Evolutionary conservation across 2,329 filamentous ascomycete species (phyloP).

Genomic region (Neurospora crassa): DNA sequence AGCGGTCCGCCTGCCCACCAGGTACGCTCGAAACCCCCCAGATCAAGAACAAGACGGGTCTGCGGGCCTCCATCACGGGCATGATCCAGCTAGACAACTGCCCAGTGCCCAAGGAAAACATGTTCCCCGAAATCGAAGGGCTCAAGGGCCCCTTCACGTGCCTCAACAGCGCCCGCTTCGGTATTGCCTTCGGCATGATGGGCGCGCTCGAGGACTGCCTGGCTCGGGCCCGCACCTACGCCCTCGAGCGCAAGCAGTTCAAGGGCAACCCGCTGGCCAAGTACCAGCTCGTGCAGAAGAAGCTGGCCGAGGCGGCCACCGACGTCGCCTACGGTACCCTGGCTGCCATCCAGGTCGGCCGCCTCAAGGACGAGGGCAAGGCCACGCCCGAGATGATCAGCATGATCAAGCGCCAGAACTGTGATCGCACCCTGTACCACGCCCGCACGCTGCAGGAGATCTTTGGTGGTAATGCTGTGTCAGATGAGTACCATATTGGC

Average conservation of each 20-base stretch:
- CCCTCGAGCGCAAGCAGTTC: conserved; percentile 92
- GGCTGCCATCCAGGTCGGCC: conserved; percentile 80
- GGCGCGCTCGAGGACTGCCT: conserved; percentile 92
- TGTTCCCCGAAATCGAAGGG: conserved; percentile 87
- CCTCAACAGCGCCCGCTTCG: conserved; percentile 85
- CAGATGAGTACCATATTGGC: conserved; percentile 92
- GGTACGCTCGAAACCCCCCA: conserved; percentile 86
- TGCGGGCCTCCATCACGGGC: conserved; percentile 87
- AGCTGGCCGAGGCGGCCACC: conserved; percentile 83
- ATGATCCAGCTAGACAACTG: conserved; percentile 96
- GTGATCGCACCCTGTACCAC: conserved; percentile 75
- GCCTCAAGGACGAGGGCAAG: conserved; percentile 86
- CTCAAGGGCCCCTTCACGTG: conserved; percentile 85
- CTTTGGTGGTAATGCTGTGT: conserved; percentile 96
- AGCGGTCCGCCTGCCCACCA: conserved; percentile 73
- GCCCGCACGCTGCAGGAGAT: conserved; percentile 81
- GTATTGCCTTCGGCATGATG: conserved; percentile 89
- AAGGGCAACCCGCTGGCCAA: conserved; percentile 89
- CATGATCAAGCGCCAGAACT: conserved; percentile 97
- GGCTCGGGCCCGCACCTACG: conserved; percentile 68
- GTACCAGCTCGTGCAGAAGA: conserved; percentile 97
- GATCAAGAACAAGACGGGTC: conserved; percentile 91
- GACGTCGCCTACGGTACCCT: conserved; percentile 88
- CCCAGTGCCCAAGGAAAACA: conserved; percentile 80
- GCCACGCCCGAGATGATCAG: conserved; percentile 90